phyloP scores from a whole-genome alignment of 192 early-diverging fungal genomes.

The Entomortierella parvispora region DNA sequence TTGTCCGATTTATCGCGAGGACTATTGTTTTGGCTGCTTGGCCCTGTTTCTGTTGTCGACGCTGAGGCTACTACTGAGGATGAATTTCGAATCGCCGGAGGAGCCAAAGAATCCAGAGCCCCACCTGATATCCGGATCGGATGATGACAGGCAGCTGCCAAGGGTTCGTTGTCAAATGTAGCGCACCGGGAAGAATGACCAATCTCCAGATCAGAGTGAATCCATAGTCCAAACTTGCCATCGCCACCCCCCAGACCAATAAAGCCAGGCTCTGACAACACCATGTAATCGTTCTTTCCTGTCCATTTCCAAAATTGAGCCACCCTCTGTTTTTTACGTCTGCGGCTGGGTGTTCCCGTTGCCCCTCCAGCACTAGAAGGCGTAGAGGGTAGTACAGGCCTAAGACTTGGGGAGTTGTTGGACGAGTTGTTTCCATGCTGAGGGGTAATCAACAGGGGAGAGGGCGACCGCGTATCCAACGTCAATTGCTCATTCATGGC shows the following conservation, averaged over 20 bases:
- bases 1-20: slow-evolving; percentile 20
- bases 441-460: slow-evolving; percentile 9
- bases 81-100: neutral
- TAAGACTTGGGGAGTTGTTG: slow-evolving; percentile 6
- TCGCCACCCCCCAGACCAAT: slow-evolving; percentile 83
- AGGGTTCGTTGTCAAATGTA: slow-evolving; percentile 80
- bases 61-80: neutral
- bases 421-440: neutral
- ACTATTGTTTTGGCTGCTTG: slow-evolving; percentile 20
- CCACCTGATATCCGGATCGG: slow-evolving; percentile 6
- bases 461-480: slow-evolving; percentile 14
- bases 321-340: slow-evolving; percentile 38
- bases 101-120: neutral
- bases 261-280: slow-evolving; percentile 77
- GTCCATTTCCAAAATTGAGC: slow-evolving; percentile 73
- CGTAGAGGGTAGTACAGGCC: slow-evolving; percentile 3
- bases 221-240: slow-evolving; percentile 80
- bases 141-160: slow-evolving; percentile 51
- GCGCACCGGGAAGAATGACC: slow-evolving; percentile 75
- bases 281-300: slow-evolving; percentile 84
- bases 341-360: slow-evolving; percentile 3
- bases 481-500: slow-evolving; percentile 33
- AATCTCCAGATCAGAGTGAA: slow-evolving; percentile 74
- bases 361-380: neutral
- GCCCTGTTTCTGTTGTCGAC: neutral